Evolutionary conservation across 192 early-diverging fungal species (phyloP).

Genomic region (Geranomyces michiganensis): DNA sequence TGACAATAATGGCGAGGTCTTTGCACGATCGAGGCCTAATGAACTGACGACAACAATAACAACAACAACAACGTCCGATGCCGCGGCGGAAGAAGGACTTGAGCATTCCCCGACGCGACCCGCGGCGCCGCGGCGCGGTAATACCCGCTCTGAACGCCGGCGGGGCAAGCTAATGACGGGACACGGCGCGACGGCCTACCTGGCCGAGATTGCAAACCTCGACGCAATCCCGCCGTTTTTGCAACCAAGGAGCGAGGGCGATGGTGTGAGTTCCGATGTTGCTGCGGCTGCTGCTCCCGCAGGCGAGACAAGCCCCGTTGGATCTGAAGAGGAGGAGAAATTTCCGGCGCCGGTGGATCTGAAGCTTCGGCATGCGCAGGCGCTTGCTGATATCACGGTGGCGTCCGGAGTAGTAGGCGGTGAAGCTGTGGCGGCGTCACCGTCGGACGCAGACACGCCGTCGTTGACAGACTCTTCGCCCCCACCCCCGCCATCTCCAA

Average conservation of each 20-base stretch:
- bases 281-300: no score
- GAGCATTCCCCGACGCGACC: background rate
- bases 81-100: background rate
- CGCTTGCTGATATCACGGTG: no score
- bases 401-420: no score
- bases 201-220: background rate
- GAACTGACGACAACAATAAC: background rate
- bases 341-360: no score
- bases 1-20: background rate
- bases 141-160: constrained; percentile 22
- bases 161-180: constrained; percentile 16
- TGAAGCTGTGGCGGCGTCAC: no score
- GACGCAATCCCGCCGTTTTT: background rate
- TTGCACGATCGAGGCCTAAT: no score
- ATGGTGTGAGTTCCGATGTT: no score
- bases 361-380: no score
- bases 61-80: background rate
- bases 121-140: background rate
- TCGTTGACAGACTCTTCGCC: background rate
- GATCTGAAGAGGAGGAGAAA: no score
- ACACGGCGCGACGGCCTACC: constrained; percentile 7
- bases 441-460: no score
- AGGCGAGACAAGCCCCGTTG: no score
- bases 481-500: background rate
- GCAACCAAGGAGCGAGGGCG: no score